Evolutionary conservation across 176 grass and related monocot species (phyloP).

Genomic region (Carex parvula): DNA sequence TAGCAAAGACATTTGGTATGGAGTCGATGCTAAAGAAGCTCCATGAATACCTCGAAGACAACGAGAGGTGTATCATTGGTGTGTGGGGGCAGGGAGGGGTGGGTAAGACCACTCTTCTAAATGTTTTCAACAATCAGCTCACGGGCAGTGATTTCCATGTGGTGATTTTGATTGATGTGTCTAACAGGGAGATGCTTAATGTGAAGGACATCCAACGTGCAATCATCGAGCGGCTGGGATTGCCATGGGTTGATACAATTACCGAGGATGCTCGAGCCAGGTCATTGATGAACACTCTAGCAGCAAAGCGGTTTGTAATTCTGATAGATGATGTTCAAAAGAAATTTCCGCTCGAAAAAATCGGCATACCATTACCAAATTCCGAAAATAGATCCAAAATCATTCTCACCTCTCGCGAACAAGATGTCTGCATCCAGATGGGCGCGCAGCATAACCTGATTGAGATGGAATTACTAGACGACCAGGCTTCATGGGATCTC

Average conservation of each 20-base stretch:
- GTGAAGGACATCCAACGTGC: slow-evolving; percentile 44
- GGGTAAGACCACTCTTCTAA: slow-evolving; percentile 70
- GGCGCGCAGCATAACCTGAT: slow-evolving; percentile 42
- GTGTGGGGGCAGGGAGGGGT: slow-evolving; percentile 61
- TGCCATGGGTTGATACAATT: slow-evolving; percentile 54
- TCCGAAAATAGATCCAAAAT: slow-evolving; percentile 39
- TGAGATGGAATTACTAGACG: slow-evolving; percentile 36
- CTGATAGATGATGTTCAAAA: slow-evolving; percentile 63
- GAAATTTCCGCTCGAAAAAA: slow-evolving; percentile 39
- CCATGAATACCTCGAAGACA: slow-evolving; percentile 33
- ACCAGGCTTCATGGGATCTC: slow-evolving; percentile 31
- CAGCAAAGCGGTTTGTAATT: slow-evolving; percentile 53
- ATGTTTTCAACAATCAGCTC: slow-evolving; percentile 56
- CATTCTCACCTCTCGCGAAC: slow-evolving; percentile 49
- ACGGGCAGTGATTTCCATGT: slow-evolving; percentile 26
- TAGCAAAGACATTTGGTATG: slow-evolving; percentile 42
- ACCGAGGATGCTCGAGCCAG: slow-evolving; percentile 35
- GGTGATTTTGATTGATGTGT: slow-evolving; percentile 68
- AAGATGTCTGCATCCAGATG: slow-evolving; percentile 59
- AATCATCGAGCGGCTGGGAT: slow-evolving; percentile 46
- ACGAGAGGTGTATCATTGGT: slow-evolving; percentile 45
- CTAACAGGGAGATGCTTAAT: slow-evolving; percentile 52
- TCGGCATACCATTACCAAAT: slow-evolving; percentile 58
- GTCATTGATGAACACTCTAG: slow-evolving; percentile 41
- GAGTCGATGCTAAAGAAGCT: slow-evolving; percentile 40